A percentile compares a stretch with the other conserved stretches of the same genome.
These are phyloP conservation scores for Silene conica DNA, from an alignment of 148 eudicot genomes.

Conservation along the genomic window DNA sequence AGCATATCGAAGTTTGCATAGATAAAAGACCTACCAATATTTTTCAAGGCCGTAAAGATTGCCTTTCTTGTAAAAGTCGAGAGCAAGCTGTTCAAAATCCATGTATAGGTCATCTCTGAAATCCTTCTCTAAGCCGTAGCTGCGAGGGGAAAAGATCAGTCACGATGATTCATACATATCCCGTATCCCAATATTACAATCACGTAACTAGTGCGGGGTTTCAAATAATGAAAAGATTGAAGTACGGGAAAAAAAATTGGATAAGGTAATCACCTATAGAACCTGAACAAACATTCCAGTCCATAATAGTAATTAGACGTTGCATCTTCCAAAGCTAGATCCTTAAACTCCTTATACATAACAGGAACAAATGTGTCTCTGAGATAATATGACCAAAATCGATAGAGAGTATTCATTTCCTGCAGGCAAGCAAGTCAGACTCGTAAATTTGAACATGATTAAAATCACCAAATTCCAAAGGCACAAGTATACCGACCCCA, in stretches of 20 bases:
- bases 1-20: no score
- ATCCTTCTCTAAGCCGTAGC: constrained; percentile 93
- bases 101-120: constrained; percentile 66
- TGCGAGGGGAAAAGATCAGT: constrained; percentile 29
- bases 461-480: no score
- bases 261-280: constrained; percentile 58
- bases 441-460: not conserved
- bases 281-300: constrained; percentile 87
- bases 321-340: constrained; percentile 81
- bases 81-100: constrained; percentile 74
- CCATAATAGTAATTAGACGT: constrained; percentile 79
- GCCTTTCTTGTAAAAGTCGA: constrained; percentile 64
- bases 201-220: not conserved
- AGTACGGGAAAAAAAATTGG: not conserved
- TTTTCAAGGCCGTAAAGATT: constrained; percentile 96
- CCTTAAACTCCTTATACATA: constrained; percentile 79
- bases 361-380: constrained; percentile 60
- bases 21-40: constrained; percentile 55
- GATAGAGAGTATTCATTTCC: constrained; percentile 96
- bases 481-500: not conserved
- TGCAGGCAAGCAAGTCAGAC: constrained; percentile 32
- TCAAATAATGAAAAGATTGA: not conserved
- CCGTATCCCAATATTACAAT: not conserved
- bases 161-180: not conserved
- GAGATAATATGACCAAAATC: constrained; percentile 91